phyloP scores from a whole-genome alignment of 352 stramenopile species.

The Phytophthora ramorum region DNA sequence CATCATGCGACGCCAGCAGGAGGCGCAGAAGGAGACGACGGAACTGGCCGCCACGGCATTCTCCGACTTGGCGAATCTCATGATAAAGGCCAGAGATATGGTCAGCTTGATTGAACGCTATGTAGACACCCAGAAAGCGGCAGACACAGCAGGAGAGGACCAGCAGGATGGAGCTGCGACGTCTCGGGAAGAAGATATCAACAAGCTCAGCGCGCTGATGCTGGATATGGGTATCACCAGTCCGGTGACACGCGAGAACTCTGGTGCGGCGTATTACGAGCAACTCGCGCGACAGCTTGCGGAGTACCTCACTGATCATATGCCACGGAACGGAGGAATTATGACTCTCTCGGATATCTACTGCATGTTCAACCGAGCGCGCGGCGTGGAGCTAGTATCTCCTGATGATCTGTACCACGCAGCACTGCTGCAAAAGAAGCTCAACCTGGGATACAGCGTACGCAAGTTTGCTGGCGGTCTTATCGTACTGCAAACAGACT shows the following conservation, averaged over 20 bases:
- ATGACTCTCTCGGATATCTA: constrained; percentile 99
- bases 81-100: constrained; percentile 92
- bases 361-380: constrained; percentile 98
- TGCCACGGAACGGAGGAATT: constrained; percentile 94
- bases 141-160: constrained; percentile 30
- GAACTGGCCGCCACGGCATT: constrained; percentile 87
- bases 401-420: constrained; percentile 97
- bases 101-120: constrained; percentile 93
- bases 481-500: constrained; percentile 93
- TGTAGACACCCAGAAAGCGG: constrained; percentile 79
- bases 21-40: constrained; percentile 81
- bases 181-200: constrained; percentile 65
- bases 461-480: constrained; percentile 94
- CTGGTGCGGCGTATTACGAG: constrained; percentile 90
- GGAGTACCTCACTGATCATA: constrained; percentile 83
- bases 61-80: constrained; percentile 91
- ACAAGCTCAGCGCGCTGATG: constrained; percentile 87
- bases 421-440: constrained; percentile 79
- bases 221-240: constrained; percentile 94
- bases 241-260: constrained; percentile 91
- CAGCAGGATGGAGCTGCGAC: constrained; percentile 11
- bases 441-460: constrained; percentile 93
- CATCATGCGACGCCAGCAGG: constrained; percentile 81
- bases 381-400: constrained; percentile 97
- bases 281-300: constrained; percentile 91